Evolutionary conservation across 2,329 filamentous ascomycete species (phyloP), one percentile per base, ranked within the genome.

Genomic region (Macrophomina tecta): DNA sequence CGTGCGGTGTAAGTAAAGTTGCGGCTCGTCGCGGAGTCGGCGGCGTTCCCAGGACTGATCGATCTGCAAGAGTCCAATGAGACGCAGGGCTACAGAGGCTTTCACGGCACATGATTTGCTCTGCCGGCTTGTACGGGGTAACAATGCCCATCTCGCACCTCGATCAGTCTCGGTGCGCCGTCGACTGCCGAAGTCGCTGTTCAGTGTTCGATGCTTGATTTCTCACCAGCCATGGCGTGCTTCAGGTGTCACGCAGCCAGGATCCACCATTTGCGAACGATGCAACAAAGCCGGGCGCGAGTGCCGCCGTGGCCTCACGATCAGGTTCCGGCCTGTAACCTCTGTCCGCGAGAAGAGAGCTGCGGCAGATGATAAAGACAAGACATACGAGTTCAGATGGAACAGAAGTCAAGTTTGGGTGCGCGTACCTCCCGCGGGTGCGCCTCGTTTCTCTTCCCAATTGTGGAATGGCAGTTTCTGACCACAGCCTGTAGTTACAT

Each of bases 321-420:
- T 66, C 48, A 42, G 64, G 4, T 66, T 66, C 46, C 42, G 64
- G 14, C 53, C 64, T 6, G 64, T 66, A 18, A 66, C 64, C 18
- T 51, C 53, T 14, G 64, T 66, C 45, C 64, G 64, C 23, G 64
- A 66, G 32, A 65, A 65, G 42, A 65, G 38, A 14, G 38, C 53
- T 8, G 53, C 36, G 14, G 34, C 38, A 12, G 14, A 12, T 4
- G 36, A 18, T 7, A 46, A 60, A 7, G 56, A 38, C 16, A 49
- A 32, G 45, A 51, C n/a, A 6, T 53, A 38, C 36, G 34, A 61
- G 23, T 46, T 60, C 34, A 60, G 55, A 45, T 66, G 40, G 52
- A 52, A 32, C 7, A 40, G 32, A 4, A 56, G 40, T n/a, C 63
- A 65, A 40, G 42, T 58, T 3, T 58, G 63, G 63, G 63, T 65